These are phyloP conservation scores for Lactuca saligna DNA, from an alignment of 129 eudicot species.

Conservation along the genomic window DNA sequence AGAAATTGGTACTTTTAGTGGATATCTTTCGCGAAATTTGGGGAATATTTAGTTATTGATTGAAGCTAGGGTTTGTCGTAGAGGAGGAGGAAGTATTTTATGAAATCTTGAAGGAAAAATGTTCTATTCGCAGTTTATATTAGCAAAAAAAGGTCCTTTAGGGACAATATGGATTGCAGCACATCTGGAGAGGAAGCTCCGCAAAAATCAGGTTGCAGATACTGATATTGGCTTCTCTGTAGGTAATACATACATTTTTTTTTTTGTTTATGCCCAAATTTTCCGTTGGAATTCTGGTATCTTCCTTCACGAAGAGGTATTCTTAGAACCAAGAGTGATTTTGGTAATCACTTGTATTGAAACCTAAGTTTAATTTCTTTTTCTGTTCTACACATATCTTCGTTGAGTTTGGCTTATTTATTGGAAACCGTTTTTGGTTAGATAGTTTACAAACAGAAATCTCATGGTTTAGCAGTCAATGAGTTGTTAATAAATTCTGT, in stretches of 20 bases:
- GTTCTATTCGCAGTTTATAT: conserved; percentile 94
- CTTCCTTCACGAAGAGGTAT: conserved; percentile 1
- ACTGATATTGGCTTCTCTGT: conserved; percentile 95
- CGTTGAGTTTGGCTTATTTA: not conserved
- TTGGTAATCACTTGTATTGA: not conserved
- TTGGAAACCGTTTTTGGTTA: not conserved
- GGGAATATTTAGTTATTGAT: conserved; percentile 21
- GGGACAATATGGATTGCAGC: conserved; percentile 99
- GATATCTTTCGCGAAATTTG: conserved; percentile 13
- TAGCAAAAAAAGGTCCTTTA: conserved; percentile 94
- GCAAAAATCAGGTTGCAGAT: conserved; percentile 95
- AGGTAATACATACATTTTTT: conserved; percentile 43
- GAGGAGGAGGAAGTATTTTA: conserved; percentile 20
- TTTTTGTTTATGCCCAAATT: not conserved
- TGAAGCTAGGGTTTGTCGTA: conserved; percentile 25
- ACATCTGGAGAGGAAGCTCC: conserved; percentile 88
- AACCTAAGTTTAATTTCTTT: not conserved
- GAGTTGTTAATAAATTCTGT: conserved; percentile 9
- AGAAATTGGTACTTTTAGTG: conserved; percentile 6
- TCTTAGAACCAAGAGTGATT: not conserved
- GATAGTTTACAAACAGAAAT: conserved; percentile 12
- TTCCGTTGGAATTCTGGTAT: not conserved
- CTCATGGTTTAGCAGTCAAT: not conserved
- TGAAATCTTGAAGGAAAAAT: conserved; percentile 39
- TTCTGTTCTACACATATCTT: not conserved